These are phyloP conservation scores for Leccinum ochraceum DNA, from an alignment of 768 basidiomycete species.

Conservation along the genomic window DNA sequence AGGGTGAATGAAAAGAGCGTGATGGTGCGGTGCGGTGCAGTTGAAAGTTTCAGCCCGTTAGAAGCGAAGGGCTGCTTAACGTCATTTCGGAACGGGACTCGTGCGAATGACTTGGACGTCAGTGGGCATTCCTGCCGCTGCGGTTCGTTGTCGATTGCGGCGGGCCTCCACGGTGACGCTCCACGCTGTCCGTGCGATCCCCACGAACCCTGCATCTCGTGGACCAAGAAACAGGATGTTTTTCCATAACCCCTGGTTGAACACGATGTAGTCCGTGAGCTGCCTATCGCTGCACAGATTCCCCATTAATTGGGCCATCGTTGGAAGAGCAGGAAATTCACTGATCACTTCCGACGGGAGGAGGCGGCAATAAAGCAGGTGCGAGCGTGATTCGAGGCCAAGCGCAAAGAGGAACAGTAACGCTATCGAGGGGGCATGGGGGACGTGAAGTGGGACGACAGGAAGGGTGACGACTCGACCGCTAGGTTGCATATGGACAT, in stretches of 20 bases:
- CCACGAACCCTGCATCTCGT: constrained; percentile 43
- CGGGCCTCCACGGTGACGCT: constrained; percentile 71
- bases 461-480: constrained; percentile 49
- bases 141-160: constrained; percentile 29
- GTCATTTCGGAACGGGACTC: constrained; percentile 21
- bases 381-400: constrained; percentile 48
- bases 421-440: constrained; percentile 55
- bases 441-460: constrained; percentile 47
- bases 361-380: constrained; percentile 49
- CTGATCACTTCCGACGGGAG: constrained; percentile 51
- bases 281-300: constrained; percentile 38
- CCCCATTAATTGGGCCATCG: constrained; percentile 56
- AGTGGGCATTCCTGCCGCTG: constrained; percentile 13
- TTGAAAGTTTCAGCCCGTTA: neutral
- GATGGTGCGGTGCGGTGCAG: constrained; percentile 11
- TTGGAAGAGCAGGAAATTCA: constrained; percentile 62
- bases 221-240: constrained; percentile 60
- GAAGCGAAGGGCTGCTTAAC: constrained; percentile 14
- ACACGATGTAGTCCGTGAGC: constrained; percentile 33
- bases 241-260: constrained; percentile 66
- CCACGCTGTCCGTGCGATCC: constrained; percentile 64
- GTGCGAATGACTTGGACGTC: constrained; percentile 11
- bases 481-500: constrained; percentile 17
- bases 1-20: constrained; percentile 23
- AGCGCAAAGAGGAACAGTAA: constrained; percentile 61